A percentile compares a stretch with the other conserved stretches of the same genome.
These are phyloP conservation scores for Datura wrightii DNA, from an alignment of 257 asterid species.

Conservation along the genomic window DNA sequence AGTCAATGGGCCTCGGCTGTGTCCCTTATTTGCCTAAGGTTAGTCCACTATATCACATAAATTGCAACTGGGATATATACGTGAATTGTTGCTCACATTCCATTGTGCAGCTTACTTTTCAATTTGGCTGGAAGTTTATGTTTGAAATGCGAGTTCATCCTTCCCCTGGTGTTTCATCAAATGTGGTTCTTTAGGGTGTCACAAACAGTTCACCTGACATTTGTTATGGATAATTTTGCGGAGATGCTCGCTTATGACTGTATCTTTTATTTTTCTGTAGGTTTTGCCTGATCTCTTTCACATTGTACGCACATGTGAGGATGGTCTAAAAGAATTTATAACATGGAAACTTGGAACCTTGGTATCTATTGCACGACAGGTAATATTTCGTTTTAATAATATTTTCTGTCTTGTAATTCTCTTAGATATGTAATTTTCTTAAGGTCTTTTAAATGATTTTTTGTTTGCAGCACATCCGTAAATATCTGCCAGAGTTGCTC, in stretches of 20 bases:
- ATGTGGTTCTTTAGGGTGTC: conserved; percentile 19
- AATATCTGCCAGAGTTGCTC: conserved; percentile 87
- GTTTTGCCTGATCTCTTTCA: conserved; percentile 98
- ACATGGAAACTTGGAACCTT: conserved; percentile 95
- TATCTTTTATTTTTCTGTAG: conserved; percentile 47
- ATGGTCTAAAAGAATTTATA: conserved; percentile 84
- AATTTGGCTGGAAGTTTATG: background rate
- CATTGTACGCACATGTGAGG: conserved; percentile 92
- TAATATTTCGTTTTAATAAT: conserved; percentile 38
- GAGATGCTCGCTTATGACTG: background rate
- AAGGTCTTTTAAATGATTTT: conserved; percentile 39
- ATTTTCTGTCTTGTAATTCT: conserved; percentile 26
- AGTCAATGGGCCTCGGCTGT: conserved; percentile 99
- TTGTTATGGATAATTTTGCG: background rate
- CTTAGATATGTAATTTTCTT: conserved; percentile 19
- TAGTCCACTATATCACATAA: conserved; percentile 43
- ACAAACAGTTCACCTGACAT: background rate
- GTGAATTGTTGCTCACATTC: background rate
- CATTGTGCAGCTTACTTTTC: background rate
- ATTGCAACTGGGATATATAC: background rate
- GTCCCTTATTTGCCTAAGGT: conserved; percentile 99
- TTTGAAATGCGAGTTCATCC: conserved; percentile 5
- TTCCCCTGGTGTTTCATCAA: background rate
- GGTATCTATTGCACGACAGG: conserved; percentile 98
- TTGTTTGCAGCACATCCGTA: conserved; percentile 90